These are phyloP conservation scores for Coleophoma cylindrospora DNA, from an alignment of 2,329 filamentous ascomycete genomes.

Conservation along the genomic window DNA sequence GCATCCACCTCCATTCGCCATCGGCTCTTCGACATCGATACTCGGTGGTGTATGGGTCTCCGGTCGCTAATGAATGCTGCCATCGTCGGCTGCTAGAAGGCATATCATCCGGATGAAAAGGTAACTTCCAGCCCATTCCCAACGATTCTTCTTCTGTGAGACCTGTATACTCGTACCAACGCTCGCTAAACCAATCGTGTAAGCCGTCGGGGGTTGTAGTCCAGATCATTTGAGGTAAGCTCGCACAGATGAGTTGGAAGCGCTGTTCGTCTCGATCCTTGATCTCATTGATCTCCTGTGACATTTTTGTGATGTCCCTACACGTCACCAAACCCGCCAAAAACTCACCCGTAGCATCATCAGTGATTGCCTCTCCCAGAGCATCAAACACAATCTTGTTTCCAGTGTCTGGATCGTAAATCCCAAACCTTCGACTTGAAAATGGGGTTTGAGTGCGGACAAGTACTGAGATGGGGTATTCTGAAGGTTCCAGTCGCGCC, in stretches of 20 bases:
- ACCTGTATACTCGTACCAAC: conserved; percentile 80
- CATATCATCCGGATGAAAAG: conserved; percentile 69
- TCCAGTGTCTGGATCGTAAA: conserved; percentile 49
- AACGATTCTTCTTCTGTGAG: conserved; percentile 56
- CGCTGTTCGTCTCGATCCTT: conserved; percentile 66
- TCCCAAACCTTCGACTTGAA: conserved; percentile 54
- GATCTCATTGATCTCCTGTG: conserved; percentile 64
- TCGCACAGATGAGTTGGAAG: conserved; percentile 73
- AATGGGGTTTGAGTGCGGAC: conserved; percentile 58
- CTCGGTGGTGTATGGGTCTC: conserved; percentile 64
- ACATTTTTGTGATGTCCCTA: conserved; percentile 67
- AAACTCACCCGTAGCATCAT: conserved; percentile 65
- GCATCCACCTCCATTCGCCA: conserved; percentile 74
- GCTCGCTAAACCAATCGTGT: conserved; percentile 69
- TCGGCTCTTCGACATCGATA: conserved; percentile 63
- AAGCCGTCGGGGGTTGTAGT: conserved; percentile 61
- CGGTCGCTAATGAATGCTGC: conserved; percentile 59
- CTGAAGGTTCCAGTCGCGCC: conserved; percentile 46
- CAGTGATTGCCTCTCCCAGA: conserved; percentile 61
- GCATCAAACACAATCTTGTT: conserved; percentile 57
- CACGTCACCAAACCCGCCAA: conserved; percentile 68
- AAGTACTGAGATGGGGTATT: conserved; percentile 63
- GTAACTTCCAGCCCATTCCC: conserved; percentile 55
- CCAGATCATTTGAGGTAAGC: conserved; percentile 69
- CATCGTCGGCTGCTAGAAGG: conserved; percentile 48